Evolutionary conservation across 192 early-diverging fungal species (phyloP).

Genomic region (Coemansia sp.): DNA sequence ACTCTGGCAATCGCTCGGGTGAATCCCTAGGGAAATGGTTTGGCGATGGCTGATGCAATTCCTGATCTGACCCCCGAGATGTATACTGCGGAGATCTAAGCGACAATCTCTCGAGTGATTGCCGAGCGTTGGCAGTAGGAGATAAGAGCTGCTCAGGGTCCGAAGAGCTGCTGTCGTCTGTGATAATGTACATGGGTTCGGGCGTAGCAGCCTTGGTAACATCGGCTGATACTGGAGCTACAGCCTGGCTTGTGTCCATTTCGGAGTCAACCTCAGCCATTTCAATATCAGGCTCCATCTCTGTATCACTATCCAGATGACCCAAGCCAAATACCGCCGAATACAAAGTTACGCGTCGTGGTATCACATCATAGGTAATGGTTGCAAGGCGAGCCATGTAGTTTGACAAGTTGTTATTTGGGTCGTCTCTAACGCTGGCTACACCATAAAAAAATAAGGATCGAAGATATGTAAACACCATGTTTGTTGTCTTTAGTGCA

Average conservation of each 20-base stretch:
- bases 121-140: not conserved
- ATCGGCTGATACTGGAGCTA: not conserved
- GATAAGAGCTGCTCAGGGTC: not conserved
- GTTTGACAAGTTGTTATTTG: not conserved
- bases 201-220: not conserved
- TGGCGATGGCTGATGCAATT: no score
- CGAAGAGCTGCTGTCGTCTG: not conserved
- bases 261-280: not conserved
- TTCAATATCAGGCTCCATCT: not conserved
- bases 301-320: not conserved
- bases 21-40: no score
- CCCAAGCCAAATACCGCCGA: conserved; percentile 1
- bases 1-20: no score
- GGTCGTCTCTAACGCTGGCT: not conserved
- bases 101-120: no score
- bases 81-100: no score
- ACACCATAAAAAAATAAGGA: not conserved
- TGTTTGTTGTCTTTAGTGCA: not conserved
- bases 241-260: not conserved
- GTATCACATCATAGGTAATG: not conserved
- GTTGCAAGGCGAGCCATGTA: not conserved
- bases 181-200: not conserved
- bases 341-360: not conserved
- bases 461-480: no score
- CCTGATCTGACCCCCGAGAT: no score